Evolutionary conservation across 2,329 filamentous ascomycete genomes (phyloP).

Genomic region (Colletotrichum orbiculare): DNA sequence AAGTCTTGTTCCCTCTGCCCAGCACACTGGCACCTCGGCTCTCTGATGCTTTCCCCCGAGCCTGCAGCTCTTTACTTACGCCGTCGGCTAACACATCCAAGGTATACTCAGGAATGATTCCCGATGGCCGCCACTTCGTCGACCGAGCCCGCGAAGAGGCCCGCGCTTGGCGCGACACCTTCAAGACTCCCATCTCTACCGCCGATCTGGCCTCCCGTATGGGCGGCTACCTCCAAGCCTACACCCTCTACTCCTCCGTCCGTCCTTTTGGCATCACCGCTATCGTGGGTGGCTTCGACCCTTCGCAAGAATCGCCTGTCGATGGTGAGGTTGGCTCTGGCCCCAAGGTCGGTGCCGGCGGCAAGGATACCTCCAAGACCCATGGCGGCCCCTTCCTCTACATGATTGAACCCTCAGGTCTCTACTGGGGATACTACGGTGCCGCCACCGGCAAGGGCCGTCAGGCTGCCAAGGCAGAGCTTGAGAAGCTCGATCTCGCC

Average conservation of each 20-base stretch:
- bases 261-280: slow-evolving; percentile 96
- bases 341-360: slow-evolving; percentile 82
- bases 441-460: slow-evolving; percentile 97
- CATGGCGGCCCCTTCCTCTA: slow-evolving; percentile 93
- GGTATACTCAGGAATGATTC: slow-evolving; percentile 94
- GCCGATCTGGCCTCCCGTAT: slow-evolving; percentile 90
- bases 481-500: slow-evolving; percentile 94
- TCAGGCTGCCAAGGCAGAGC: slow-evolving; percentile 96
- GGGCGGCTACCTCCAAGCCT: slow-evolving; percentile 95
- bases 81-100: slow-evolving; percentile 49
- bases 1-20: slow-evolving; percentile 51
- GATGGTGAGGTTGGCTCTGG: slow-evolving; percentile 91
- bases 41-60: slow-evolving; percentile 11
- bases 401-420: slow-evolving; percentile 98
- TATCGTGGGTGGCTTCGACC: slow-evolving; percentile 94
- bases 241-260: slow-evolving; percentile 96
- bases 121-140: slow-evolving; percentile 95
- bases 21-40: slow-evolving; percentile 4
- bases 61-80: not conserved
- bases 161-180: slow-evolving; percentile 87
- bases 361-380: slow-evolving; percentile 78
- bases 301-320: slow-evolving; percentile 84
- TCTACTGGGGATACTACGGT: slow-evolving; percentile 99
- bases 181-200: slow-evolving; percentile 94
- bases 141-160: slow-evolving; percentile 95